phyloP scores from a whole-genome alignment of 352 stramenopile genomes.

The Globisporangium megalacanthum region DNA sequence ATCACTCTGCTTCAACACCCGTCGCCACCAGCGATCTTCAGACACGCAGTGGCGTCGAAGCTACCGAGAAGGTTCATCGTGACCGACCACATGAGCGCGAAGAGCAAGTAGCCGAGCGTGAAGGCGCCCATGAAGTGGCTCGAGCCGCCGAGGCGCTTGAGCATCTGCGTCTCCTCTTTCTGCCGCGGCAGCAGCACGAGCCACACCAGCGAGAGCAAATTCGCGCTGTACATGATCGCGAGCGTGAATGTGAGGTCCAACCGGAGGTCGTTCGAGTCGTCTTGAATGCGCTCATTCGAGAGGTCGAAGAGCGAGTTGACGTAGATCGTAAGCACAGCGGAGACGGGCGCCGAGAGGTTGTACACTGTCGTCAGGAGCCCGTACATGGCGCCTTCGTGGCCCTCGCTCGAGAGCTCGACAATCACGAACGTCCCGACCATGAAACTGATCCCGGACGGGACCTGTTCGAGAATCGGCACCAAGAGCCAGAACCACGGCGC shows the following conservation, averaged over 20 bases:
- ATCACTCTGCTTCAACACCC: constrained; percentile 14
- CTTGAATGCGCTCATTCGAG: constrained; percentile 38
- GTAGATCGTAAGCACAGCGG: constrained; percentile 37
- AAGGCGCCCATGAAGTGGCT: constrained; percentile 13
- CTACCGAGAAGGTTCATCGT: constrained; percentile 31
- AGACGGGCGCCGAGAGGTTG: constrained; percentile 45
- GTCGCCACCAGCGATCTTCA: constrained; percentile 20
- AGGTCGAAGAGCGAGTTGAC: constrained; percentile 50
- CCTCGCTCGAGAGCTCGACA: constrained; percentile 46
- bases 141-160: constrained; percentile 10
- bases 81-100: constrained; percentile 29
- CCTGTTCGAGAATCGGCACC: constrained; percentile 40
- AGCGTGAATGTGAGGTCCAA: constrained; percentile 56
- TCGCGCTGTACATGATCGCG: constrained; percentile 50
- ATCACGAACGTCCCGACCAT: constrained; percentile 59
- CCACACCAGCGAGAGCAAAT: constrained; percentile 44
- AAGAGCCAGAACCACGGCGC: constrained; percentile 66
- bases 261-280: constrained; percentile 36
- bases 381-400: constrained; percentile 51
- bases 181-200: constrained; percentile 44
- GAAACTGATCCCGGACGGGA: constrained; percentile 47
- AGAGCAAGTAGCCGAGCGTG: constrained; percentile 7
- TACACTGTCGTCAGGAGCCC: constrained; percentile 46
- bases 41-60: constrained; percentile 20
- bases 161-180: constrained; percentile 20